A percentile compares a stretch with the other conserved stretches of the same genome.
Conservation (phyloP, 177 flowering plant species). For the Vitis hybrid region DNA sequence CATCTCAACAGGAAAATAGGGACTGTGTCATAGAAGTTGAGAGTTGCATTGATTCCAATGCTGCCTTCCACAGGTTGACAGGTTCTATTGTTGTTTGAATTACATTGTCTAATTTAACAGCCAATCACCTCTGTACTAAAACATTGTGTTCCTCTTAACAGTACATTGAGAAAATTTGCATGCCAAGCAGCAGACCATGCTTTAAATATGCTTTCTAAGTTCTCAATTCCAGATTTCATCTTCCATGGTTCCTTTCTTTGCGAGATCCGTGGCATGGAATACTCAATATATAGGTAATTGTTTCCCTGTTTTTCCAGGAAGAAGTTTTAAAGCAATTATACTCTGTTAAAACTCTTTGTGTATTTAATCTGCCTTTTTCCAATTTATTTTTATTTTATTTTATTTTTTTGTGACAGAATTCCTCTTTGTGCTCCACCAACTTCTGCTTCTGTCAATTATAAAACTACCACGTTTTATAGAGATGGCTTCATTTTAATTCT, state of each 20-base stretch:
- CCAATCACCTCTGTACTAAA: slow-evolving; percentile 7
- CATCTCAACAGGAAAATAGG: slow-evolving; percentile 40
- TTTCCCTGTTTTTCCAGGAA: background rate
- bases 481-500: slow-evolving; percentile 80
- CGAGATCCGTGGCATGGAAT: slow-evolving; percentile 53
- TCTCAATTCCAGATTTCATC: slow-evolving; percentile 33
- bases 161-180: slow-evolving; percentile 55
- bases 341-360: background rate
- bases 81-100: background rate
- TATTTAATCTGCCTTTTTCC: background rate
- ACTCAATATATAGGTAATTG: slow-evolving; percentile 60
- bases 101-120: background rate
- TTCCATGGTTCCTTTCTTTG: slow-evolving; percentile 18
- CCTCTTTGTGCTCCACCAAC: slow-evolving; percentile 75
- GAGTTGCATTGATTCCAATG: slow-evolving; percentile 75
- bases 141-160: slow-evolving; percentile 22
- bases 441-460: slow-evolving; percentile 29
- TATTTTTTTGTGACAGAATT: slow-evolving; percentile 48
- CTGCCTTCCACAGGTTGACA: slow-evolving; percentile 75
- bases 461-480: slow-evolving; percentile 35
- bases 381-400: background rate
- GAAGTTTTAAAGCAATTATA: background rate
- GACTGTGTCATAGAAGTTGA: slow-evolving; percentile 84
- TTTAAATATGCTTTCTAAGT: slow-evolving; percentile 36
- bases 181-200: slow-evolving; percentile 68